Base-by-base conservation (phyloP, 108 stramenopile species). In the Chaetoceros muelleri region DNA sequence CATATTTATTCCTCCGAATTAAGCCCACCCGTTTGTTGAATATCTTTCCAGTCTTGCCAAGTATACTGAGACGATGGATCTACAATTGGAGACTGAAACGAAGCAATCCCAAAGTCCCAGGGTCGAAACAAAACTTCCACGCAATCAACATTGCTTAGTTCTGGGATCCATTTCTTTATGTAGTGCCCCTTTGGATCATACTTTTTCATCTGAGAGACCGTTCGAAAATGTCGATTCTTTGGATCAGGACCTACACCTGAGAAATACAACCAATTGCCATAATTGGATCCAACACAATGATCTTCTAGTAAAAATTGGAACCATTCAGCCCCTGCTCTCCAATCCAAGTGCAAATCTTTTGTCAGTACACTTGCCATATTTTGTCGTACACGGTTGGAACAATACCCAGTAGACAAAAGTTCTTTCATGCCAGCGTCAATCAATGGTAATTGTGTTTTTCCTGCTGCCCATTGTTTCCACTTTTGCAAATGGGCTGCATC, bases 391-490 rank as follows among this genome's bases (percentile, higher is more conserved):
- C 95, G 83, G 67, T 95, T 96, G 29, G 83, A 87, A 70, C 85
- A 87, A 67, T 90, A 96, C 7, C 95, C 95, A 24, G 88, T 93
- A 5, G 59, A 47, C 1, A 64, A 27, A 24, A 96, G 66, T 73
- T 96, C 94, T 22, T 84, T 79, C 86, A 95, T 90, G 47, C 79
- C 88, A 46, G 91, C 95, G 66, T 96, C 95, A 34, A 96, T 72
- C 22, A 95, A 48, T 27, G 96, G 96, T 24, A 84, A 53, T 24
- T 85, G 85, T 1, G 96, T 96, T 26, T 51, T 30, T 0, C 94
- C 96, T 22, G 52, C 61, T 7, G 67, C 67, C 88, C 89, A 93
- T 45, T 48, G 54, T 46, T 49, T 52, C 65, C 78, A 79, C 18
- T 48, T 34, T 13, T 66, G 53, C 21, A 24, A 7, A 19, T 22